These are phyloP conservation scores for Paramecium octaurelia DNA, from an alignment of 73 alveolate species.

Conservation along the genomic window DNA sequence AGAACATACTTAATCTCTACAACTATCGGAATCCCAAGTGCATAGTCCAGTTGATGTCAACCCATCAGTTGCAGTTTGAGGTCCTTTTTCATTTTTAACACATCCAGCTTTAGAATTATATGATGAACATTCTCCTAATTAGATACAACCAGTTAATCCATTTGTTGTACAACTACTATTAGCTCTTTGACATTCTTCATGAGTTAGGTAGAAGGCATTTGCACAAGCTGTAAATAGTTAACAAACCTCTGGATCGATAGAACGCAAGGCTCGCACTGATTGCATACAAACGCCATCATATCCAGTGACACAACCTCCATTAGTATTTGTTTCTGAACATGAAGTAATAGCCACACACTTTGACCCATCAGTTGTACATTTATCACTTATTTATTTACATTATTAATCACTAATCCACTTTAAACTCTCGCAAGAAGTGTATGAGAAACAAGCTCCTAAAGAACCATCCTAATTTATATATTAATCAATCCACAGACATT, in stretches of 20 bases:
- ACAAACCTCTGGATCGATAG: neutral
- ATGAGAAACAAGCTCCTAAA: neutral
- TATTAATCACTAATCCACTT: neutral
- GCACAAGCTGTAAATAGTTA: neutral
- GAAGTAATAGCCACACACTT: neutral
- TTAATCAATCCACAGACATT: neutral
- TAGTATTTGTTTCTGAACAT: neutral
- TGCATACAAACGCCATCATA: neutral
- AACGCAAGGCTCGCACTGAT: neutral
- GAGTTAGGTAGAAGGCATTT: neutral
- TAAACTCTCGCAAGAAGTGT: neutral
- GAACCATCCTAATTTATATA: neutral
- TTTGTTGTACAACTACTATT: neutral
- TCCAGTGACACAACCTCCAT: constrained; percentile 16
- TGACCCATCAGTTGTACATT: constrained; percentile 16
- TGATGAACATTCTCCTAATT: neutral
- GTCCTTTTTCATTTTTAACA: neutral
- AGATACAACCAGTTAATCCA: neutral
- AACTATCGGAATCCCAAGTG: neutral
- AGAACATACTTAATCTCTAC: neutral
- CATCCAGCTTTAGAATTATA: neutral
- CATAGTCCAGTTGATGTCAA: neutral
- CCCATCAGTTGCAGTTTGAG: neutral
- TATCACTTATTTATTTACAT: neutral
- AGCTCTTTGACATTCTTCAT: neutral